Evolutionary conservation across 495 filamentous ascomycete species (phyloP).

Genomic region (Aspergillus avenaceus): DNA sequence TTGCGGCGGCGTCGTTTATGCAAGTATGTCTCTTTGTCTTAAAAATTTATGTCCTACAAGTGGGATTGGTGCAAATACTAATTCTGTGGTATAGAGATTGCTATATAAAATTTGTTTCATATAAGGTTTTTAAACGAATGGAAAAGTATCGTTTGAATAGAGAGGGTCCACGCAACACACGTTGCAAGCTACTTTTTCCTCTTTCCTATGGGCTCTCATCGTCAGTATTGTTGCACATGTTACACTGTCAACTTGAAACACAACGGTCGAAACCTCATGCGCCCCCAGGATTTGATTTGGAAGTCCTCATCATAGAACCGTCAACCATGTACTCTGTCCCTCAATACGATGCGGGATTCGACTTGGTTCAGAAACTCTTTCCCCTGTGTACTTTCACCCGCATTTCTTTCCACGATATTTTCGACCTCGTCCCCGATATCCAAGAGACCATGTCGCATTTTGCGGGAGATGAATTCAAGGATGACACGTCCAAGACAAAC

Average conservation of each 20-base stretch:
- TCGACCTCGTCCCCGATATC: slow-evolving; percentile 37
- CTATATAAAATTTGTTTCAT: slow-evolving; percentile 68
- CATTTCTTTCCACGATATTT: slow-evolving; percentile 55
- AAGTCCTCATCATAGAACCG: slow-evolving; percentile 63
- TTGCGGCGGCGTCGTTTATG: slow-evolving; percentile 44
- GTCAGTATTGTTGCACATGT: slow-evolving; percentile 67
- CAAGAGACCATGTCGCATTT: slow-evolving; percentile 24
- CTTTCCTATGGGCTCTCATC: slow-evolving; percentile 84
- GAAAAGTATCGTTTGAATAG: slow-evolving; percentile 52
- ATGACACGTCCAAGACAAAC: slow-evolving; percentile 27
- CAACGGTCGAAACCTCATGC: slow-evolving; percentile 53
- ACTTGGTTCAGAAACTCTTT: slow-evolving; percentile 45
- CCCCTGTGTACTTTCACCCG: slow-evolving; percentile 53
- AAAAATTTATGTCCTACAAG: neutral
- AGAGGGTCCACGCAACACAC: slow-evolving; percentile 27
- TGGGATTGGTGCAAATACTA: slow-evolving; percentile 5
- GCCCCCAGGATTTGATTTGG: slow-evolving; percentile 59
- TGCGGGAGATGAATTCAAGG: slow-evolving; percentile 21
- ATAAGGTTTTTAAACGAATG: slow-evolving; percentile 77
- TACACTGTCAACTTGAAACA: slow-evolving; percentile 61
- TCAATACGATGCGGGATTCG: slow-evolving; percentile 27
- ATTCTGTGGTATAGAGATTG: slow-evolving; percentile 53
- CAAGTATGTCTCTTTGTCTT: slow-evolving; percentile 32
- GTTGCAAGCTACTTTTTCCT: slow-evolving; percentile 64
- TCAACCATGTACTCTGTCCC: slow-evolving; percentile 31